Percentiles rank a stretch among this genome's conserved stretches.
Conservation (phyloP, 331 rosid species). For the Malus hybrid region DNA sequence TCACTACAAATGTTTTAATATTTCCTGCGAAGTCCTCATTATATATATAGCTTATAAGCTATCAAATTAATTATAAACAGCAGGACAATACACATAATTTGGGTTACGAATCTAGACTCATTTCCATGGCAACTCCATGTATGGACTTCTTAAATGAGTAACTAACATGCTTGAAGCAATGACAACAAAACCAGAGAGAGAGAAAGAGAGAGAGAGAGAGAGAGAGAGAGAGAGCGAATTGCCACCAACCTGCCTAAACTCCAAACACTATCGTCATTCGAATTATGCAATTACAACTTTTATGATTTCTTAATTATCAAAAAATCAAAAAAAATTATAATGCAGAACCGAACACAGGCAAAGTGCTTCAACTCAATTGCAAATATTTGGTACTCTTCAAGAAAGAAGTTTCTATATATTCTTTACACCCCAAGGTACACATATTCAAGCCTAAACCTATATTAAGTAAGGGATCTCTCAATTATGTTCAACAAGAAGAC, state of each 20-base stretch:
- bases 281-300: too few species aligned
- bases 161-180: not conserved
- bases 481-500: not conserved
- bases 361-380: not conserved
- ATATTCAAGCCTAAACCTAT: not conserved
- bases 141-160: too few species aligned
- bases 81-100: not conserved
- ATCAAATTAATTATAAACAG: not conserved
- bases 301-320: too few species aligned
- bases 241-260: not conserved
- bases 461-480: not conserved
- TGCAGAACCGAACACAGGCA: not conserved
- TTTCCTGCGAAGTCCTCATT: not conserved
- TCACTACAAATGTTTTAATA: not conserved
- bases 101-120: not conserved
- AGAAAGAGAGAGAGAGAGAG: not conserved
- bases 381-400: too few species aligned
- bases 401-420: not conserved
- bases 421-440: not conserved
- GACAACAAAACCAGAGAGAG: not conserved
- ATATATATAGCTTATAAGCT: too few species aligned
- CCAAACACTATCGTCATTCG: not conserved
- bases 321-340: too few species aligned
- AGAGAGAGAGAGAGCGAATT: not conserved
- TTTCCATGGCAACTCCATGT: not conserved